Evolutionary conservation across 148 eudicot species (phyloP).

Genomic region (Salicornia ramosissima): DNA sequence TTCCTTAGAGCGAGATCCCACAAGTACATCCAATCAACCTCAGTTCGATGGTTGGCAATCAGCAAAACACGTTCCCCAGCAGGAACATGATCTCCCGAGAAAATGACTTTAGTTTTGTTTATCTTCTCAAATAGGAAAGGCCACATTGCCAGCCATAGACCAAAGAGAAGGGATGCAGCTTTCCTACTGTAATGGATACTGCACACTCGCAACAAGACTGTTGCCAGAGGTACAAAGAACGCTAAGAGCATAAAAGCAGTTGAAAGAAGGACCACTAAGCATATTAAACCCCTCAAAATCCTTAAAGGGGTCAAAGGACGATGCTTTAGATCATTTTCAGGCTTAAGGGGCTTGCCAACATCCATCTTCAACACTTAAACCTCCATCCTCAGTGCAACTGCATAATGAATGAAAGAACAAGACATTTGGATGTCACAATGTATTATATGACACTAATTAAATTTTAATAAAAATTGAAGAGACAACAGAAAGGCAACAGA

Average conservation of each 20-base stretch:
- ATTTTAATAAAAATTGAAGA: background rate
- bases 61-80: constrained; percentile 59
- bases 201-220: constrained; percentile 40
- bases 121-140: constrained; percentile 78
- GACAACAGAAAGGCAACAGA: background rate
- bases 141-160: constrained; percentile 73
- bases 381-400: constrained; percentile 16
- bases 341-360: constrained; percentile 36
- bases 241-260: constrained; percentile 59
- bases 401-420: constrained; percentile 14
- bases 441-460: background rate
- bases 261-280: constrained; percentile 51
- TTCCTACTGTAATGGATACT: constrained; percentile 61
- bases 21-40: constrained; percentile 88
- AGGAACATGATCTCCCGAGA: constrained; percentile 64
- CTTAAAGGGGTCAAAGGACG: constrained; percentile 53
- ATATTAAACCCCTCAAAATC: constrained; percentile 55
- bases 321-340: constrained; percentile 34
- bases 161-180: constrained; percentile 42
- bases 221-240: constrained; percentile 43
- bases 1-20: constrained; percentile 77
- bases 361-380: constrained; percentile 45
- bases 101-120: constrained; percentile 58
- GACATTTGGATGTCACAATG: constrained; percentile 14
- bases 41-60: constrained; percentile 80